Percentiles rank a stretch among this genome's conserved stretches.
phyloP scores from a whole-genome alignment of 768 basidiomycete genomes.

The Suillus alpinus region DNA sequence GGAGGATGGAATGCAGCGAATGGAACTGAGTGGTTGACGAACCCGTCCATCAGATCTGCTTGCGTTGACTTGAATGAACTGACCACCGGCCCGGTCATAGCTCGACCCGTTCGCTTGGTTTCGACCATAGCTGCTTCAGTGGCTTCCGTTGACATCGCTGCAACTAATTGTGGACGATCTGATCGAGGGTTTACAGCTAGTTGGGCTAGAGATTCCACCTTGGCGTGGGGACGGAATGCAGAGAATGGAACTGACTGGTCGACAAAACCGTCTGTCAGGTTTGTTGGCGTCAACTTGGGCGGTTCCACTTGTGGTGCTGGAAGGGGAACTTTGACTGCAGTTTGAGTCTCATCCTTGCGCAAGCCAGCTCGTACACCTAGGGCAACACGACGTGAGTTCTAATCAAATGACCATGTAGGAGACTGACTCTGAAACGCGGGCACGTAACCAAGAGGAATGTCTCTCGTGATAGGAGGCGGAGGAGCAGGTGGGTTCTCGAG shows the following conservation, averaged over 20 bases:
- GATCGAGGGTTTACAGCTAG: background rate
- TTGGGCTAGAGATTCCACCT: background rate
- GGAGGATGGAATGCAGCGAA: background rate
- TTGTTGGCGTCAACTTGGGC: background rate
- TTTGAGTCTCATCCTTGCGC: background rate
- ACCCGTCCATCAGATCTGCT: background rate
- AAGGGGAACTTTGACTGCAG: background rate
- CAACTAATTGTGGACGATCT: background rate
- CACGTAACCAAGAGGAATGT: background rate
- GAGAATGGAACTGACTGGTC: background rate
- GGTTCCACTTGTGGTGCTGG: background rate
- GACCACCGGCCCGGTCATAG: background rate
- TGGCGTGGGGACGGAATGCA: background rate
- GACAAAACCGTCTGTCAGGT: background rate
- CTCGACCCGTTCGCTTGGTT: background rate
- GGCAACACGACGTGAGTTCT: background rate
- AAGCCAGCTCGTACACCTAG: background rate
- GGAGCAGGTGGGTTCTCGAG: background rate
- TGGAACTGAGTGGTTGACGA: background rate
- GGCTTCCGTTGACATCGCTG: background rate
- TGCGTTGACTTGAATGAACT: background rate
- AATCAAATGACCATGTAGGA: background rate
- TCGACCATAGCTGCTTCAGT: background rate
- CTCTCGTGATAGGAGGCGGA: background rate
- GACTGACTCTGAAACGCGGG: conserved; percentile 7